phyloP scores from a whole-genome alignment of 2,329 filamentous ascomycete genomes.

The Pseudogymnoascus sp. region DNA sequence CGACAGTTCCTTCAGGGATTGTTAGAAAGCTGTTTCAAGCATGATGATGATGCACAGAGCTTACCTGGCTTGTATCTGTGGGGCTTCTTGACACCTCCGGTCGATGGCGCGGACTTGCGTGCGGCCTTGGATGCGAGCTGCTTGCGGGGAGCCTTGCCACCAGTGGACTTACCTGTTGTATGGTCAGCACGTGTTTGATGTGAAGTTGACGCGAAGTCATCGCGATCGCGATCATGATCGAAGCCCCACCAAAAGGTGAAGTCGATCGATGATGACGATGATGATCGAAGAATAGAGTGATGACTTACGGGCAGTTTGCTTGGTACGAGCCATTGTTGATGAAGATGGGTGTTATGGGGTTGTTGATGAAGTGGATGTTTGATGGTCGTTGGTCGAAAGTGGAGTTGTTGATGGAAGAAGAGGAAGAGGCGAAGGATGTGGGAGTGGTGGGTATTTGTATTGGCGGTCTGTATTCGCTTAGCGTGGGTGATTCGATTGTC shows the following conservation, averaged over 20 bases:
- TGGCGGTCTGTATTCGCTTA: constrained; percentile 11
- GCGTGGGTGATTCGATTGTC: constrained; percentile 12
- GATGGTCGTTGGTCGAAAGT: constrained; percentile 10
- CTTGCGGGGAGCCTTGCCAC: constrained; percentile 79
- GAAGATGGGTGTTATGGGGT: constrained; percentile 14
- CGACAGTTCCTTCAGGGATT: constrained; percentile 62
- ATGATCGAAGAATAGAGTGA: constrained; percentile 13
- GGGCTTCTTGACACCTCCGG: constrained; percentile 95
- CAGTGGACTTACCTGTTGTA: constrained; percentile 60
- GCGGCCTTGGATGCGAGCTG: constrained; percentile 97
- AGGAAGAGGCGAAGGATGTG: constrained; percentile 22
- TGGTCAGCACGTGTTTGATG: constrained; percentile 21
- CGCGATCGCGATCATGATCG: constrained; percentile 26
- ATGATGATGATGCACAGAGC: constrained; percentile 16
- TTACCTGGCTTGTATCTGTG: constrained; percentile 78
- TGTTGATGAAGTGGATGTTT: constrained; percentile 15
- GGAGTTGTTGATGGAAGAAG: constrained; percentile 26
- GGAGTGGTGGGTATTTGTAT: constrained; percentile 28
- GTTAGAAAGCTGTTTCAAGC: constrained; percentile 22
- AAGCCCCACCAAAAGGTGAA: constrained; percentile 18
- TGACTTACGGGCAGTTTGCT: constrained; percentile 51
- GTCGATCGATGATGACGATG: neutral
- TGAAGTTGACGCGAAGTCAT: constrained; percentile 16
- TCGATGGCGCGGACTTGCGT: constrained; percentile 95
- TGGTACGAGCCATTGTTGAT: constrained; percentile 34